Evolutionary conservation across 768 basidiomycete species (phyloP), one percentile per base, ranked within the genome.

Genomic region (Tricholoma flavovirens): DNA sequence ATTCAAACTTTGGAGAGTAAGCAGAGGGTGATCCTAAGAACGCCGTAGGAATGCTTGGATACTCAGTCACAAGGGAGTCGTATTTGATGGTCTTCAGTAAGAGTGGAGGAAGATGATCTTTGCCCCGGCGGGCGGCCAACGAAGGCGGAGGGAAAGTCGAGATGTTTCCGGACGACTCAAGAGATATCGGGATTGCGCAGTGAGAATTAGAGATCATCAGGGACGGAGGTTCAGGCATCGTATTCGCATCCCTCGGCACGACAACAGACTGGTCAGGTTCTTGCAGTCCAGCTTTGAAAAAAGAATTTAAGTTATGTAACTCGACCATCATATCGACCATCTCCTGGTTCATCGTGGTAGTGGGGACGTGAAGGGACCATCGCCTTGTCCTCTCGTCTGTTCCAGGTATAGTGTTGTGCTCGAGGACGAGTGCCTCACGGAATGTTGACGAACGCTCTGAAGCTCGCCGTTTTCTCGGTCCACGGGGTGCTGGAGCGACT

Each of bases 171-270:
- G 64, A 64, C n/a, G 73, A 71, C 55, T 71, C 72, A 11, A 71
- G 60, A 17, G 72, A 63, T 14, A 77, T 62, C 6, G 76, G 72
- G 36, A 77, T 60, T 1, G 73, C 65, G 49, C 62, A 68, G 48
- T 74, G 69, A 42, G 77, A 77, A 54, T 75, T 71, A n/a, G 77
- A 77, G 38, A 77, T 63, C 26, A 75, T 70, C 14, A 78, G 64
- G 15, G 73, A 67, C 5, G 73, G 73, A n/a, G 74, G 71, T 29
- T 67, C 58, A 26, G 66, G 59, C 32, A 54, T 55, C 46, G 54
- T 56, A 55, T 60, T 64, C 56, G 59, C 58, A 55, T 65, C 54
- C 22, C 49, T 52, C 22, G 60, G 30, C 26, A 56, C 56, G 19
- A 36, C 42, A 30, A 57, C 57, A 33, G 59, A 55, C 19, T 61